These are phyloP conservation scores for Orbilia oligospora DNA, from an alignment of 2,329 filamentous ascomycete species.

Conservation along the genomic window DNA sequence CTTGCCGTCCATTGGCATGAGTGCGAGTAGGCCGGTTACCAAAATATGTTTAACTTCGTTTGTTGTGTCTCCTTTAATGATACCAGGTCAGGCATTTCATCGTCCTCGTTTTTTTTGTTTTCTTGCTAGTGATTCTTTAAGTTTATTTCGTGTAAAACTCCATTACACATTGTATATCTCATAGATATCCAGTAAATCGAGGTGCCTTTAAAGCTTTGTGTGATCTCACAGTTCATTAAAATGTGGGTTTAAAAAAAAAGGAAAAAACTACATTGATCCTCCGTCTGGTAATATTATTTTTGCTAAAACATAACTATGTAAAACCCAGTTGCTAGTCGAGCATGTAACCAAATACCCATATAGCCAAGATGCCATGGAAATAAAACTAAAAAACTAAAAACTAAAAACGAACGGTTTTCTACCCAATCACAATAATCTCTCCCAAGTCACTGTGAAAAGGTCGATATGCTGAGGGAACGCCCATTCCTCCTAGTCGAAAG, in stretches of 20 bases:
- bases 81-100: conserved; percentile 23
- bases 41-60: conserved; percentile 13
- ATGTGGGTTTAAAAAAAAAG: no score
- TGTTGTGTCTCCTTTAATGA: conserved; percentile 8
- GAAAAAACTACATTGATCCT: not conserved
- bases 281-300: not conserved
- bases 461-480: not conserved
- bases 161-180: not conserved
- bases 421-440: not conserved
- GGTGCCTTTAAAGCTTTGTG: not conserved
- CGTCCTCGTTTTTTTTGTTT: conserved; percentile 9
- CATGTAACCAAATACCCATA: not conserved
- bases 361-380: not conserved
- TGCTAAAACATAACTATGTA: no score
- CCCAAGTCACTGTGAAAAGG: no score
- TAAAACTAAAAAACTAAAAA: not conserved
- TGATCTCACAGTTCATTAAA: no score
- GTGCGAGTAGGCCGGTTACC: not conserved
- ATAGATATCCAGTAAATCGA: conserved; percentile 3
- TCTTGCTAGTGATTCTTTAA: not conserved
- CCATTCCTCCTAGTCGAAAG: conserved; percentile 30
- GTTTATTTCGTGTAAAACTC: not conserved
- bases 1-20: conserved; percentile 6
- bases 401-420: no score
- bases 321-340: no score